Percentiles rank a stretch among this genome's conserved stretches.
Evolutionary conservation across 768 basidiomycete genomes (phyloP).

Genomic region (Leucogyrophana mollusca): DNA sequence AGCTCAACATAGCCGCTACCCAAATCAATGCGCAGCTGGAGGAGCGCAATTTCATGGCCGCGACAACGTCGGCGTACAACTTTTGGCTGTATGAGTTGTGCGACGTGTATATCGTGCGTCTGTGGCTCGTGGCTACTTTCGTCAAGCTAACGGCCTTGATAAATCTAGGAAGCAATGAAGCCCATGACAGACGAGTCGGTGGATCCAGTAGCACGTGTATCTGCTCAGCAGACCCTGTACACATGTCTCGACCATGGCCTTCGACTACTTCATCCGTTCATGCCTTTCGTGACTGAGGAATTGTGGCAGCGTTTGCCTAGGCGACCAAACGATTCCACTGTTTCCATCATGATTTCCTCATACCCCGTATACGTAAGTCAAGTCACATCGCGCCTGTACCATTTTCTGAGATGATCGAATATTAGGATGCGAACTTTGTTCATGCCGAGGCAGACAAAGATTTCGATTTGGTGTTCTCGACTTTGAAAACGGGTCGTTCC

Average conservation of each 20-base stretch:
- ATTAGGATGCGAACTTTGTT: constrained; percentile 59
- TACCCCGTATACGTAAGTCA: constrained; percentile 77
- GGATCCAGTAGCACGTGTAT: constrained; percentile 58
- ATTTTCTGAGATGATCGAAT: background rate
- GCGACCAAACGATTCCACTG: constrained; percentile 74
- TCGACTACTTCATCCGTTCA: constrained; percentile 92
- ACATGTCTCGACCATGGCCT: constrained; percentile 91
- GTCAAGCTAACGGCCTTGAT: background rate
- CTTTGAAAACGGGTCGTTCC: constrained; percentile 77
- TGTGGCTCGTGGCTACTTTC: constrained; percentile 1
- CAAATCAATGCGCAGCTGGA: constrained; percentile 75
- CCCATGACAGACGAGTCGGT: constrained; percentile 88
- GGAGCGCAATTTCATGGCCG: constrained; percentile 90
- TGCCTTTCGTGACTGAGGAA: constrained; percentile 99
- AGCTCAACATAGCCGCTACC: constrained; percentile 77
- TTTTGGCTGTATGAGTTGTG: constrained; percentile 99
- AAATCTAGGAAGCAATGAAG: constrained; percentile 97
- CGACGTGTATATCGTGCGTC: constrained; percentile 92
- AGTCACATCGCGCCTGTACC: background rate
- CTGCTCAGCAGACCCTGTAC: constrained; percentile 95
- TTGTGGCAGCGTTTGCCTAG: constrained; percentile 96
- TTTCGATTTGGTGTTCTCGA: constrained; percentile 84
- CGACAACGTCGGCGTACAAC: constrained; percentile 80
- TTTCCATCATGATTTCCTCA: constrained; percentile 86
- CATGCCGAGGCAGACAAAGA: constrained; percentile 75